Evolutionary conservation across 371 early-diverging fungal genomes (phyloP), one percentile per base, ranked within the genome.

Genomic region (Mortierella sp.): DNA sequence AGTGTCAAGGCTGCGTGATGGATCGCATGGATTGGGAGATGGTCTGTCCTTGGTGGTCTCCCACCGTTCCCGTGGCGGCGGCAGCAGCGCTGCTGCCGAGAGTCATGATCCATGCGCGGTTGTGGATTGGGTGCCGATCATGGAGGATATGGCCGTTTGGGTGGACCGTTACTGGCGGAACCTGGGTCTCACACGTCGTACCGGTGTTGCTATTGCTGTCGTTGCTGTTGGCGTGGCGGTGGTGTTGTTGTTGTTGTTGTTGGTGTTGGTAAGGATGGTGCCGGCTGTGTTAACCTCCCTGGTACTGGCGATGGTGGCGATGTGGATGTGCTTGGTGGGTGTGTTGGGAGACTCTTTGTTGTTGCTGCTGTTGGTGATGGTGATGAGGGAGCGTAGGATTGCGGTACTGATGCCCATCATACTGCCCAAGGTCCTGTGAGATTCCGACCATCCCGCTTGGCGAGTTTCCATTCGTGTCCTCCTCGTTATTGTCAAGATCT

Each of bases 91-190:
- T 5, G 73, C 37, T 74, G 44, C 73, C 71, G 3, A 75, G 75
- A 10, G 70, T 76, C 78, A 84, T 59, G 71, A 84, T 28, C 5
- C 85, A 78, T 0, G 78, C 85, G 8, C 85, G 75, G 50, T 84
- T 84, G 69, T 80, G 85, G 74, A 84, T 84, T 0, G 81, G 85
- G 24, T 84, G 85, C 6, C 85, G 81, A 10, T 71, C 81, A 34
- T 84, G 81, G 0, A 84, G 61, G 73, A 84, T 81, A 24, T 81
- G 81, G 8, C 85, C 85, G 21, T 84, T 84, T 6, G 85, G 81
- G 50, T 84, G 85, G 40, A 78, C 78, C 1, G 78, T 50, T 14
- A 80, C 76, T 1, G 75, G 34, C 64, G 64, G 5, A 50, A 73
- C 31, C 3, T 75, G 78, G 3, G 69, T 14, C 43, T n/a, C 40